Percentiles rank a stretch among this genome's conserved stretches.
Conservation (phyloP, 2,329 filamentous ascomycete species). For the Arthrocladium fulminans region DNA sequence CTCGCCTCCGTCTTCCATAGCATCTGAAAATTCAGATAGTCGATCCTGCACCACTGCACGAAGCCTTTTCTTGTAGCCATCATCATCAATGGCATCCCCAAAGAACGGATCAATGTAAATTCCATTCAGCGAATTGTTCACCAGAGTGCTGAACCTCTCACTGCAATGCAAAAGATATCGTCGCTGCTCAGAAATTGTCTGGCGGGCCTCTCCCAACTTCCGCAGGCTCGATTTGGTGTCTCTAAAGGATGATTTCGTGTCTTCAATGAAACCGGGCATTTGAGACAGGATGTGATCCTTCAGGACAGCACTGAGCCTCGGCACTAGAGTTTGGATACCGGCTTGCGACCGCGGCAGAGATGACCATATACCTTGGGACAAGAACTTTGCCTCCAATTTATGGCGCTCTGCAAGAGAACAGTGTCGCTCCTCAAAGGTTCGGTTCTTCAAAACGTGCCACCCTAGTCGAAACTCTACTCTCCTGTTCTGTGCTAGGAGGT, state of each 20-base stretch:
- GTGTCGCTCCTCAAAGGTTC: slow-evolving; percentile 15
- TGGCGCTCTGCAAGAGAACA: slow-evolving; percentile 17
- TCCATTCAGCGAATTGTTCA: slow-evolving; percentile 25
- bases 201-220: slow-evolving; percentile 11
- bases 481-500: slow-evolving; percentile 33
- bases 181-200: slow-evolving; percentile 15
- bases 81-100: slow-evolving; percentile 17
- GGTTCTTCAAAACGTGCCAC: slow-evolving; percentile 26
- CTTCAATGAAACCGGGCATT: slow-evolving; percentile 21
- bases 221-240: slow-evolving; percentile 7
- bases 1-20: not conserved
- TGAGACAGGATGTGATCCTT: slow-evolving; percentile 19
- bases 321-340: slow-evolving; percentile 18
- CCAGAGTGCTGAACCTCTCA: slow-evolving; percentile 16
- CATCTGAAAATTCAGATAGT: slow-evolving; percentile 17
- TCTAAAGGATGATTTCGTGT: slow-evolving; percentile 25
- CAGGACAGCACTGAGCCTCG: slow-evolving; percentile 21
- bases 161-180: slow-evolving; percentile 18
- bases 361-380: slow-evolving; percentile 19
- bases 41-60: slow-evolving; percentile 26
- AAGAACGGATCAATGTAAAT: slow-evolving; percentile 30
- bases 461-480: slow-evolving; percentile 23
- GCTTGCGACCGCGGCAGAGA: slow-evolving; percentile 12
- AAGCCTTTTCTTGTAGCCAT: slow-evolving; percentile 25
- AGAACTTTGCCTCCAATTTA: slow-evolving; percentile 18